Conservation (phyloP, 2,329 filamentous ascomycete species). For the Leptographium radiaticola region DNA sequence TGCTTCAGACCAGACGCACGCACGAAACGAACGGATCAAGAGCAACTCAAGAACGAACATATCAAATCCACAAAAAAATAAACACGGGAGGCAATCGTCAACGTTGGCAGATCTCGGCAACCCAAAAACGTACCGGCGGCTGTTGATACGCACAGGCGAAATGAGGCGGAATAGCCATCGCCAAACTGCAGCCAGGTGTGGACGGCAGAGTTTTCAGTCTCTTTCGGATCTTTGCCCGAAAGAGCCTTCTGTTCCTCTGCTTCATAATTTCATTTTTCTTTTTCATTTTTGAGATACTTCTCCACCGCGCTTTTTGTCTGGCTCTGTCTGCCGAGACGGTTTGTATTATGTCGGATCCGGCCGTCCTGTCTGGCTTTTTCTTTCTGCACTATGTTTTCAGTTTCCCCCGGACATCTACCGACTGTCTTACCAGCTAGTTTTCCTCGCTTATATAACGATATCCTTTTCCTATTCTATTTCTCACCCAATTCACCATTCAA, state of each 20-base stretch:
- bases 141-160: not conserved
- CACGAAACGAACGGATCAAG: not conserved
- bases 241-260: not conserved
- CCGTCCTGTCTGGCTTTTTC: constrained; percentile 6
- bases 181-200: not conserved
- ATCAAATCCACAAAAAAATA: not conserved
- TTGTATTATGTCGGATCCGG: constrained; percentile 4
- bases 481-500: not conserved
- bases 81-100: not conserved
- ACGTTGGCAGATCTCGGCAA: not conserved
- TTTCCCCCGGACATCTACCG: not conserved
- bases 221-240: not conserved
- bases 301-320: not conserved
- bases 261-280: constrained; percentile 1
- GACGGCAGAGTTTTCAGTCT: not conserved
- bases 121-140: not conserved
- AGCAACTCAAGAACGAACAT: not conserved
- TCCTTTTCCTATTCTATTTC: constrained; percentile 6
- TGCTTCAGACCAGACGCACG: not conserved
- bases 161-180: not conserved
- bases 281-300: not conserved
- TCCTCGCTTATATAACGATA: constrained; percentile 7
- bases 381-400: constrained; percentile 1
- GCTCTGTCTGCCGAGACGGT: constrained; percentile 3
- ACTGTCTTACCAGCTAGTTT: not conserved